These are phyloP conservation scores for Candida anglica DNA, from an alignment of 805 yeast genomes.

Conservation along the genomic window DNA sequence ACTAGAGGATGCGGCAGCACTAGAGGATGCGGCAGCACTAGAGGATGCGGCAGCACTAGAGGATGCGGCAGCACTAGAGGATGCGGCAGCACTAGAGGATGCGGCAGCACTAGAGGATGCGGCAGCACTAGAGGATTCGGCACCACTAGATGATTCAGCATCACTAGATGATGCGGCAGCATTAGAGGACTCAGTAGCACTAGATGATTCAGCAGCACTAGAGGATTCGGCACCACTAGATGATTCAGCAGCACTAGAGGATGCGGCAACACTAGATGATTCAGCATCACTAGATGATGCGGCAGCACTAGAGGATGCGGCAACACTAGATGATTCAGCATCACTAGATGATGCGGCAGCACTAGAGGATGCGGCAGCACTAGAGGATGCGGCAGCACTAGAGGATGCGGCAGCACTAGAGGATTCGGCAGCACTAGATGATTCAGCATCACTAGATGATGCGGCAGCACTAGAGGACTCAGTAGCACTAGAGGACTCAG, in stretches of 20 bases:
- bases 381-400: background rate
- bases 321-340: background rate
- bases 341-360: background rate
- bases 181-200: no score
- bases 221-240: background rate
- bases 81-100: no score
- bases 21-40: no score
- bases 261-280: background rate
- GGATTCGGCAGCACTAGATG: background rate
- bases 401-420: slow-evolving; percentile 1
- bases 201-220: background rate
- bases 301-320: background rate
- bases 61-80: no score
- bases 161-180: no score
- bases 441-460: background rate
- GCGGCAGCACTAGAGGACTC: background rate
- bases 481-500: background rate
- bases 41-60: no score
- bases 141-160: no score
- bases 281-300: background rate
- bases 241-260: background rate
- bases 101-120: no score
- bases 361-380: slow-evolving; percentile 1
- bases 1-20: no score
- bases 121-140: no score